phyloP scores from a whole-genome alignment of 2,329 filamentous ascomycete genomes.

The Aureobasidium mangrovei region DNA sequence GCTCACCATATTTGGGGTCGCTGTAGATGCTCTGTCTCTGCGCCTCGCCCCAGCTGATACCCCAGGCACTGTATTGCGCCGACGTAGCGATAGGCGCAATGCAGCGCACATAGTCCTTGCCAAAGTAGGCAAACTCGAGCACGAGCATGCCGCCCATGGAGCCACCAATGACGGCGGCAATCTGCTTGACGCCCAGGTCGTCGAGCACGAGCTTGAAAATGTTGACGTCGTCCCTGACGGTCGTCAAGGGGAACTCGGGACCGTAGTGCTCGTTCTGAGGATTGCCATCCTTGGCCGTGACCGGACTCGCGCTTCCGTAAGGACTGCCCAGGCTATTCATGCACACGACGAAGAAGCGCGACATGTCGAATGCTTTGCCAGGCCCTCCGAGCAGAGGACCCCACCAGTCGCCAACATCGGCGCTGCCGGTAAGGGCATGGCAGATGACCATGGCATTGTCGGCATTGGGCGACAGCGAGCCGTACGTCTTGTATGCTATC shows the following conservation, averaged over 20 bases:
- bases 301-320: constrained; percentile 79
- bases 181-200: constrained; percentile 67
- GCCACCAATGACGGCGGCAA: constrained; percentile 72
- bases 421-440: constrained; percentile 76
- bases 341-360: constrained; percentile 76
- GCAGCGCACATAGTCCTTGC: constrained; percentile 70
- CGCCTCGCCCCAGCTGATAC: constrained; percentile 83
- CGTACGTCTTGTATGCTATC: constrained; percentile 56
- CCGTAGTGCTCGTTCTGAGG: constrained; percentile 69
- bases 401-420: constrained; percentile 84
- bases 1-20: constrained; percentile 74
- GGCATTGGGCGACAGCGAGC: constrained; percentile 44
- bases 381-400: constrained; percentile 70
- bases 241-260: constrained; percentile 92
- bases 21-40: constrained; percentile 92
- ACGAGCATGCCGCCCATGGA: constrained; percentile 87
- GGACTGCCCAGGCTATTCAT: constrained; percentile 80
- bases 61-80: constrained; percentile 77
- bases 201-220: constrained; percentile 74
- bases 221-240: constrained; percentile 88
- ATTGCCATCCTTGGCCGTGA: constrained; percentile 80
- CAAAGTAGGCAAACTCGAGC: constrained; percentile 87
- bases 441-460: constrained; percentile 64
- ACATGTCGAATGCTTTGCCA: constrained; percentile 71
- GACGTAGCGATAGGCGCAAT: constrained; percentile 81